phyloP scores from a whole-genome alignment of 2,329 filamentous ascomycete species.

The Colletotrichum chlorophyti region DNA sequence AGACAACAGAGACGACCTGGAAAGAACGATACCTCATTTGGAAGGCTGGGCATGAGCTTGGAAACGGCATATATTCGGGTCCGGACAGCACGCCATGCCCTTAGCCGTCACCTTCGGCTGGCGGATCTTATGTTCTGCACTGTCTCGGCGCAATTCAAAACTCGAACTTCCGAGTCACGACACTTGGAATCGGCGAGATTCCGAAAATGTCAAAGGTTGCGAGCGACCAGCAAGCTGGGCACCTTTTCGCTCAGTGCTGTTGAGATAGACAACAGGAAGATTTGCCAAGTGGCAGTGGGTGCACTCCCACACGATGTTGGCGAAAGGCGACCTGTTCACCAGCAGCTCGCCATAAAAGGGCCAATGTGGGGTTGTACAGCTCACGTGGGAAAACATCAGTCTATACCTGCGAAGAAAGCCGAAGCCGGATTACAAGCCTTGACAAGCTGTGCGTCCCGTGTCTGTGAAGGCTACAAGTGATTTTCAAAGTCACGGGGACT shows the following conservation, averaged over 20 bases:
- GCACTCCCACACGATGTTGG: too few relatives aligned
- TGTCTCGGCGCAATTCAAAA: neutral
- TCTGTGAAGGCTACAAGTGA: too few relatives aligned
- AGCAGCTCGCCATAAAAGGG: neutral
- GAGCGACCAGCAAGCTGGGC: neutral
- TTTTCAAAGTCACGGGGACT: too few relatives aligned
- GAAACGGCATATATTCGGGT: neutral
- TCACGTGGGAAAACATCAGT: neutral
- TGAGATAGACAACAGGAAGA: too few relatives aligned
- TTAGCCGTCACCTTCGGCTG: slow-evolving; percentile 4
- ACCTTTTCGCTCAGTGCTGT: too few relatives aligned
- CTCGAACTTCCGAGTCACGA: too few relatives aligned
- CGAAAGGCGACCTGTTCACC: neutral
- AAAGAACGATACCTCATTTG: neutral
- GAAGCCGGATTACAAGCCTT: neutral
- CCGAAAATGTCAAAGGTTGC: neutral
- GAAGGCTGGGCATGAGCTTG: neutral
- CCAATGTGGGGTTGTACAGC: neutral
- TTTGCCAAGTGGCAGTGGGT: too few relatives aligned
- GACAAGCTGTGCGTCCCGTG: too few relatives aligned
- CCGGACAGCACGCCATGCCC: slow-evolving; percentile 1
- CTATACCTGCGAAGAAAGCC: neutral
- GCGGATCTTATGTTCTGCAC: neutral
- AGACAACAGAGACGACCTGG: too few relatives aligned
- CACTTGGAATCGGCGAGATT: neutral